A percentile compares a stretch with the other conserved stretches of the same genome.
phyloP scores from a whole-genome alignment of 1,284 basidiomycete genomes.

The Puccinia horiana region DNA sequence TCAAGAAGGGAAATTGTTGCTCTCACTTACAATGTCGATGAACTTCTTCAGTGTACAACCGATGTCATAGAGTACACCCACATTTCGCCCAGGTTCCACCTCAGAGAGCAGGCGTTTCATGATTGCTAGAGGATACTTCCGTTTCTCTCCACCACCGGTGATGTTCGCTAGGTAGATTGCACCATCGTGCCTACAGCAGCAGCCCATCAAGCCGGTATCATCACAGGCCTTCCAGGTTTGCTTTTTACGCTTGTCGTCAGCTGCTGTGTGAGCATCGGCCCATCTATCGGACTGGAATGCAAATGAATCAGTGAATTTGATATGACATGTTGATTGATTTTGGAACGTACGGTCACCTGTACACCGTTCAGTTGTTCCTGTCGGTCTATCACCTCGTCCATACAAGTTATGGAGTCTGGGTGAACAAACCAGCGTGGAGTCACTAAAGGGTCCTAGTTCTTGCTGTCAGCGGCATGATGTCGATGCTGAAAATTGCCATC shows the following conservation, averaged over 20 bases:
- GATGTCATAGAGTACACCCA: neutral
- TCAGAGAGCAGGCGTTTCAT: neutral
- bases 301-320: neutral
- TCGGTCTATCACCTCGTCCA: neutral
- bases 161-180: too few species aligned
- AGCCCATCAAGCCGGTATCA: neutral
- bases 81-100: neutral
- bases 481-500: constrained; percentile 9
- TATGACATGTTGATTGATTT: neutral
- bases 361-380: too few species aligned
- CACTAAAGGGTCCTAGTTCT: neutral
- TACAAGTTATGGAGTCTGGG: neutral
- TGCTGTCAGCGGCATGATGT: neutral
- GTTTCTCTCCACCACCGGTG: neutral
- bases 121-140: neutral
- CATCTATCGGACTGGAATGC: neutral
- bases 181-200: too few species aligned
- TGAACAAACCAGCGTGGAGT: neutral
- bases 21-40: neutral
- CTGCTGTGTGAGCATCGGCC: constrained; percentile 2
- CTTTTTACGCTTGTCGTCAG: neutral
- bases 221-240: constrained; percentile 2
- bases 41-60: neutral
- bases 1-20: neutral
- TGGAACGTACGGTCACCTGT: too few species aligned